Evolutionary conservation across 306 rosid genomes (phyloP).

Genomic region (Cicer bijugum): DNA sequence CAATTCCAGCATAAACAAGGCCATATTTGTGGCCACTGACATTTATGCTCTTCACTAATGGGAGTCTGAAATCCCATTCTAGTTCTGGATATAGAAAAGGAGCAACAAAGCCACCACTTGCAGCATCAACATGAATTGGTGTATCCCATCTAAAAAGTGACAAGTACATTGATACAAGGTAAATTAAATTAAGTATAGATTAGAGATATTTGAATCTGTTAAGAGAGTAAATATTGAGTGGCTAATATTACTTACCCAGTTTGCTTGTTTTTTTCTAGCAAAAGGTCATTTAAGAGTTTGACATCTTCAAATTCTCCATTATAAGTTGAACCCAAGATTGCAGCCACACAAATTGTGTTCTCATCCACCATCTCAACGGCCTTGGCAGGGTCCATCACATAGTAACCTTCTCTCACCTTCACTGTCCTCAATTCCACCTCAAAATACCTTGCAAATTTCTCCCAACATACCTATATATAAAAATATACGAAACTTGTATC

Average conservation of each 20-base stretch:
- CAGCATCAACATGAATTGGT: slow-evolving; percentile 84
- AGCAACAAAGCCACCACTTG: slow-evolving; percentile 83
- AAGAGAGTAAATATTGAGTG: neutral
- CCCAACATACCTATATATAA: slow-evolving; percentile 70
- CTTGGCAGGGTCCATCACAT: slow-evolving; percentile 77
- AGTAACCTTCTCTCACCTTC: slow-evolving; percentile 68
- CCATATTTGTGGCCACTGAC: slow-evolving; percentile 92
- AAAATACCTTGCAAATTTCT: slow-evolving; percentile 75
- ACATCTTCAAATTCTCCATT: slow-evolving; percentile 87
- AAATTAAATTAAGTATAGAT: neutral
- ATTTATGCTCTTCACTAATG: slow-evolving; percentile 80
- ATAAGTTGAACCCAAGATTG: slow-evolving; percentile 80
- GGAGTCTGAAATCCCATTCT: slow-evolving; percentile 86
- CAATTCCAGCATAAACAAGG: slow-evolving; percentile 82
- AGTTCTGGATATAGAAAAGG: slow-evolving; percentile 80
- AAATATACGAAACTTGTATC: neutral
- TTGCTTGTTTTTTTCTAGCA: slow-evolving; percentile 61
- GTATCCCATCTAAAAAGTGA: slow-evolving; percentile 65
- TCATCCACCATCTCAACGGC: slow-evolving; percentile 85
- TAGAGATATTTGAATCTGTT: slow-evolving; percentile 3
- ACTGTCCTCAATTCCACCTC: slow-evolving; percentile 82
- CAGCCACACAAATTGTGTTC: slow-evolving; percentile 81
- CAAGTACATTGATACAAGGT: neutral
- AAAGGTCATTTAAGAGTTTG: slow-evolving; percentile 67
- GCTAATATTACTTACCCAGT: slow-evolving; percentile 51